Conservation (phyloP, 2,329 filamentous ascomycete genomes). For the Aureobasidium uvarum region DNA sequence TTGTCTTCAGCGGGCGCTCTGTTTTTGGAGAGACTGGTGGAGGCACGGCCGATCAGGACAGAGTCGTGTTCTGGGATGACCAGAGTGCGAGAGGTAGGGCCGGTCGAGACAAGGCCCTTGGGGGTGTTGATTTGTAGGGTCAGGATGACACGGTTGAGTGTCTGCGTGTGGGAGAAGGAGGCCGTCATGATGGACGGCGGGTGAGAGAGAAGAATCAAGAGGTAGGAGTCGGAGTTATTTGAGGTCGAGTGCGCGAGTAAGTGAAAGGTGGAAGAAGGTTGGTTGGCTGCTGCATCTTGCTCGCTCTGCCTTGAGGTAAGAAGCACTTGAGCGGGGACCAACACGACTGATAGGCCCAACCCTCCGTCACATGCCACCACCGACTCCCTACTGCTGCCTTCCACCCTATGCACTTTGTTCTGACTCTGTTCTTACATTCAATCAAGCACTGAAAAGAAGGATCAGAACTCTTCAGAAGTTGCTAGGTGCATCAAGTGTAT, state of each 20-base stretch:
- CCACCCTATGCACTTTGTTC: not conserved
- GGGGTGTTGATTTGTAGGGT: not conserved
- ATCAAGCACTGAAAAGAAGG: not conserved
- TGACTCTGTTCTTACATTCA: not conserved
- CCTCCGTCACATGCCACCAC: conserved; percentile 19
- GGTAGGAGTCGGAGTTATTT: not conserved
- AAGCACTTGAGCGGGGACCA: conserved; percentile 11
- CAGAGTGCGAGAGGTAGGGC: not conserved
- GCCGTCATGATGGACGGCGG: not conserved
- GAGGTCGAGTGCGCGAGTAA: not conserved
- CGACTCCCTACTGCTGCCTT: not conserved
- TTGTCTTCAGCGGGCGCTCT: conserved; percentile 33
- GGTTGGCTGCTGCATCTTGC: not conserved
- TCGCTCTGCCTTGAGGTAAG: not conserved
- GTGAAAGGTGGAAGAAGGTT: not conserved
- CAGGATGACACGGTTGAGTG: not conserved
- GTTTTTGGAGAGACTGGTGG: conserved; percentile 41
- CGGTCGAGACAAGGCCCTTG: not conserved
- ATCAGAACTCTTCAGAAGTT: not conserved
- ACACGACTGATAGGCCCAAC: conserved; percentile 5
- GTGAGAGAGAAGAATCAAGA: not conserved
- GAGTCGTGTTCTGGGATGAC: conserved; percentile 24
- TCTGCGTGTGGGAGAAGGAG: not conserved
- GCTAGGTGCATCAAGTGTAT: not conserved
- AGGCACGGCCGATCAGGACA: conserved; percentile 46